Percentiles rank a stretch among this genome's conserved stretches.
These are phyloP conservation scores for Apiospora koreana DNA, from an alignment of 2,329 filamentous ascomycete species.

Conservation along the genomic window DNA sequence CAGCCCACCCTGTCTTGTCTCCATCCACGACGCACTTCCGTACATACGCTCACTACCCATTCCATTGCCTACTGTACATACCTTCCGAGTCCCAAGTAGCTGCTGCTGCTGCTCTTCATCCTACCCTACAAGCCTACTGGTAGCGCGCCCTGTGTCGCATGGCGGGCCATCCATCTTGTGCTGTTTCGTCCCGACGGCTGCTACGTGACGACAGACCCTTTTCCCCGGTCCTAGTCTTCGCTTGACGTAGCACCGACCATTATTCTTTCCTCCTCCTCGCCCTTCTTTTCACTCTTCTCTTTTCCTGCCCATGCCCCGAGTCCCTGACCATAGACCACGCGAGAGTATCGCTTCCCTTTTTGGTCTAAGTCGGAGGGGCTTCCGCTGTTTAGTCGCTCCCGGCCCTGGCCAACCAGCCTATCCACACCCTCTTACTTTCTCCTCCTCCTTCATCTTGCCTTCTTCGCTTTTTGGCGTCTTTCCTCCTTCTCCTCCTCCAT, in stretches of 20 bases:
- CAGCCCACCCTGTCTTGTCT: not conserved
- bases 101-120: not conserved
- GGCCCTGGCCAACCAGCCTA: not conserved
- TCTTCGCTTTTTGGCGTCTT: not conserved
- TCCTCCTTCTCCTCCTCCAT: not conserved
- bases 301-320: not conserved
- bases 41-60: not conserved
- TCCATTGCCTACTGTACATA: not conserved
- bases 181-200: conserved; percentile 11
- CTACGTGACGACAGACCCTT: conserved; percentile 9
- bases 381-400: conserved; percentile 1
- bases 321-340: not conserved
- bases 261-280: not conserved
- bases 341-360: not conserved
- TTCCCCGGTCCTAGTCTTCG: not conserved
- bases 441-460: not conserved
- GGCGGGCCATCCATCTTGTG: not conserved
- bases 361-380: conserved; percentile 1
- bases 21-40: not conserved
- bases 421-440: not conserved
- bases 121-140: not conserved
- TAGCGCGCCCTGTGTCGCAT: conserved; percentile 4
- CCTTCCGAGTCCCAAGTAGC: too few species aligned
- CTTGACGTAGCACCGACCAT: conserved; percentile 1
- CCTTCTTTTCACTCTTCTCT: not conserved